Percentiles rank a stretch among this genome's conserved stretches.
phyloP scores from a whole-genome alignment of 2,329 filamentous ascomycete genomes.

The Botrytis tulipae region DNA sequence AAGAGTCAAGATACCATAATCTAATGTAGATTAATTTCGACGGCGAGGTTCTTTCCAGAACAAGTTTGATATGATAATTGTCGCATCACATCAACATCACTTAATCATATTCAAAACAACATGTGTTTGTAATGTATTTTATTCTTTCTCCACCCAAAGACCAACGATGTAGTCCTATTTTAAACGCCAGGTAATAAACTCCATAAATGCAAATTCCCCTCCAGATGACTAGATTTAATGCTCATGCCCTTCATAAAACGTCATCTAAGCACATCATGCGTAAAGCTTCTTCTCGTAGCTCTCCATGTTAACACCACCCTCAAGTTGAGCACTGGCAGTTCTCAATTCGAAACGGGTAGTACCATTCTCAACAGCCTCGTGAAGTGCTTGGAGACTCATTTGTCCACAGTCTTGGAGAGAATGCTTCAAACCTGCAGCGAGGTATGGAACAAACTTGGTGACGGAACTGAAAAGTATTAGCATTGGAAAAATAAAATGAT shows the following conservation, averaged over 20 bases:
- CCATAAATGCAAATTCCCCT: background rate
- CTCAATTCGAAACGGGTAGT: constrained; percentile 88
- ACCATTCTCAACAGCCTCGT: constrained; percentile 70
- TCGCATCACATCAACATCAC: background rate
- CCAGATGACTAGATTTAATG: background rate
- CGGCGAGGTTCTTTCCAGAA: background rate
- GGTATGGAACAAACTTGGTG: constrained; percentile 93
- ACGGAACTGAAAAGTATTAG: constrained; percentile 55
- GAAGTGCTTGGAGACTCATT: constrained; percentile 74
- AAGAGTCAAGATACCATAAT: background rate
- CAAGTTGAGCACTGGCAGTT: constrained; percentile 89
- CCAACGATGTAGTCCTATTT: background rate
- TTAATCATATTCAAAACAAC: background rate
- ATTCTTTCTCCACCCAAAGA: constrained; percentile 16
- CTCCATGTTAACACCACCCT: constrained; percentile 98
- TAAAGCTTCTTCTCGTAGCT: constrained; percentile 99
- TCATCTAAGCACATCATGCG: constrained; percentile 53
- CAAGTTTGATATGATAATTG: background rate
- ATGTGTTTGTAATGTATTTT: constrained; percentile 12
- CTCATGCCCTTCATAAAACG: background rate
- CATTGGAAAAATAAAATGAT: background rate
- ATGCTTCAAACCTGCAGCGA: constrained; percentile 94
- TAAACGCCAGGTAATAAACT: constrained; percentile 13
- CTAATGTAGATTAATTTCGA: background rate
- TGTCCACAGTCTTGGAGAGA: constrained; percentile 94